These are phyloP conservation scores for Metschnikowia anglica DNA, from an alignment of 805 yeast genomes.

Conservation along the genomic window DNA sequence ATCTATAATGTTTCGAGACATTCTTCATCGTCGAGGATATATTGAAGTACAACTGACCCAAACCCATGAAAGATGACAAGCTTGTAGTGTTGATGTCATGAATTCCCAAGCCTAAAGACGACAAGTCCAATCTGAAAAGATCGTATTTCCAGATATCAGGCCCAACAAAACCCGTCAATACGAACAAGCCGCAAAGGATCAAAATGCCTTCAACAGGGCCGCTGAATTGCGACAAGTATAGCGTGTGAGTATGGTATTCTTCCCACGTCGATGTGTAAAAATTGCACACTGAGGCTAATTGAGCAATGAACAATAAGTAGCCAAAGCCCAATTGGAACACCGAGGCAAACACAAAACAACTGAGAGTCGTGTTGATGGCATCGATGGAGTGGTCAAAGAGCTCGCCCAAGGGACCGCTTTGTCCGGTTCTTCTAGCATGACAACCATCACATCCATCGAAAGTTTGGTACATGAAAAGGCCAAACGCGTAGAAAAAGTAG, in stretches of 20 bases:
- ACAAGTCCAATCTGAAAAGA: constrained; percentile 41
- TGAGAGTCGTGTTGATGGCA: constrained; percentile 76
- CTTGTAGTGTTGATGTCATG: constrained; percentile 41
- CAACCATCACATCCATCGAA: constrained; percentile 96
- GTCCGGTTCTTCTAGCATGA: constrained; percentile 95
- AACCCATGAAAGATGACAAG: constrained; percentile 51
- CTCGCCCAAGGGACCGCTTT: constrained; percentile 92
- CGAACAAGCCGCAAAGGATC: constrained; percentile 53
- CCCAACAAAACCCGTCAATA: constrained; percentile 67
- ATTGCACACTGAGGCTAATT: constrained; percentile 73
- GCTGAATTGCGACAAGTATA: constrained; percentile 73
- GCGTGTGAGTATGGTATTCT: constrained; percentile 84
- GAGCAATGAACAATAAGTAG: constrained; percentile 57
- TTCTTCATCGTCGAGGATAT: constrained; percentile 65
- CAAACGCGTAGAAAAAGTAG: constrained; percentile 72
- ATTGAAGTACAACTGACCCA: constrained; percentile 58
- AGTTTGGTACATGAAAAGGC: constrained; percentile 87
- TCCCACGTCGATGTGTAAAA: constrained; percentile 95
- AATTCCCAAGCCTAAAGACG: constrained; percentile 30
- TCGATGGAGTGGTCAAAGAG: constrained; percentile 86
- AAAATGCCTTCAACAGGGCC: constrained; percentile 96
- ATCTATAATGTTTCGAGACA: constrained; percentile 48
- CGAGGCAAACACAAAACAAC: constrained; percentile 69
- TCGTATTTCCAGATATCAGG: constrained; percentile 61
- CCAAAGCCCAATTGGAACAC: constrained; percentile 77